phyloP scores from a whole-genome alignment of 306 rosid species.

The Pyrus pyrifolia region DNA sequence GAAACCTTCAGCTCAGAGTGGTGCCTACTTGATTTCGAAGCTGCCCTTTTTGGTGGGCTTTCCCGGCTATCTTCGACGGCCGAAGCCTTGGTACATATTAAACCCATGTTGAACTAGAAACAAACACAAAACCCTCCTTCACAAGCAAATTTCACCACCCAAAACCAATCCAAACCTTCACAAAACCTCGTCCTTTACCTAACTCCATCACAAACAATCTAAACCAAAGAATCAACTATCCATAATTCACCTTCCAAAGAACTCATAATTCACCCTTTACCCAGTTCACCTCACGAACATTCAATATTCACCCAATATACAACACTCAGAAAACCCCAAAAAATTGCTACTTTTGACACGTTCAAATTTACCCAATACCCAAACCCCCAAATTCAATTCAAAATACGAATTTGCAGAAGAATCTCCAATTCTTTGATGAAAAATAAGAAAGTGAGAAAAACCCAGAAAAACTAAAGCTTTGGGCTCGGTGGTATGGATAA shows the following conservation, averaged over 20 bases:
- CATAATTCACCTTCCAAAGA: background rate
- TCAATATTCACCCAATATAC: background rate
- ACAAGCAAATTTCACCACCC: constrained; percentile 18
- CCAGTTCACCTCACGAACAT: constrained; percentile 9
- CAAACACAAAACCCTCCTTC: constrained; percentile 9
- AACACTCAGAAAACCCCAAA: constrained; percentile 4
- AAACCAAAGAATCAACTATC: constrained; percentile 23
- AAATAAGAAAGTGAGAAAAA: background rate
- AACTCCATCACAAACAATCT: constrained; percentile 28
- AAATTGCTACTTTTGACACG: constrained; percentile 14
- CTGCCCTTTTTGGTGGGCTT: constrained; percentile 35
- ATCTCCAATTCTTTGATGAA: background rate
- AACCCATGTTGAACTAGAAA: constrained; percentile 57
- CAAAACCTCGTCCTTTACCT: constrained; percentile 17
- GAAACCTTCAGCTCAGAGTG: constrained; percentile 26
- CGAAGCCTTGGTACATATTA: constrained; percentile 49
- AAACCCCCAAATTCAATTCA: constrained; percentile 25
- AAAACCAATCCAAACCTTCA: constrained; percentile 17
- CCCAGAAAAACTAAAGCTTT: background rate
- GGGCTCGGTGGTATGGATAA: background rate
- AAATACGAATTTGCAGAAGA: background rate
- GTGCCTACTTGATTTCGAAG: constrained; percentile 32
- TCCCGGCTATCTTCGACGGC: constrained; percentile 56
- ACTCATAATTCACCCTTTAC: constrained; percentile 20
- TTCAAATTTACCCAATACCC: constrained; percentile 23